Evolutionary conservation across 805 yeast genomes (phyloP).

Genomic region (Blastobotrys chiropterorum): DNA sequence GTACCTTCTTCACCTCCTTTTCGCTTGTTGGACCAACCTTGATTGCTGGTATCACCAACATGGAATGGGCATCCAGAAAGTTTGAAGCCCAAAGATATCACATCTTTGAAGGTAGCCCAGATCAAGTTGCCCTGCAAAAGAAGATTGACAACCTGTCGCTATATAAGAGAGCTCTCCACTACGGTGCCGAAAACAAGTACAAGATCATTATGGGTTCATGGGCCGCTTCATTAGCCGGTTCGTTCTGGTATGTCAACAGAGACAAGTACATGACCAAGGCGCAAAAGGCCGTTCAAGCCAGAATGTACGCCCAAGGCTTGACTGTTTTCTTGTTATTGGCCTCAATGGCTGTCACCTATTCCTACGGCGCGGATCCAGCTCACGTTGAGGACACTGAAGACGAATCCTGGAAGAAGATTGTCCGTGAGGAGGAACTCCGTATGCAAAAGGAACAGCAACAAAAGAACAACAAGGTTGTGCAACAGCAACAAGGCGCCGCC

Average conservation of each 20-base stretch:
- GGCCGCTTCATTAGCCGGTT: slow-evolving; percentile 76
- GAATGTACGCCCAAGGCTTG: slow-evolving; percentile 85
- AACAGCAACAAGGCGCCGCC: slow-evolving; percentile 4
- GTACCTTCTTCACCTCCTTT: slow-evolving; percentile 44
- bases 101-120: slow-evolving; percentile 25
- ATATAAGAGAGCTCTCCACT: slow-evolving; percentile 25
- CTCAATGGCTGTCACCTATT: slow-evolving; percentile 46
- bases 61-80: slow-evolving; percentile 62
- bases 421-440: slow-evolving; percentile 39
- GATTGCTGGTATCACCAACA: slow-evolving; percentile 52
- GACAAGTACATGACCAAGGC: slow-evolving; percentile 70
- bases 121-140: slow-evolving; percentile 15
- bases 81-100: slow-evolving; percentile 62
- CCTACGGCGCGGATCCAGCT: slow-evolving; percentile 34
- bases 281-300: slow-evolving; percentile 80
- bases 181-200: slow-evolving; percentile 52
- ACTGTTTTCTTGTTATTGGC: slow-evolving; percentile 67
- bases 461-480: slow-evolving; percentile 14
- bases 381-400: not conserved
- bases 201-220: slow-evolving; percentile 60
- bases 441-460: slow-evolving; percentile 7
- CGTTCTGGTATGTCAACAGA: slow-evolving; percentile 66
- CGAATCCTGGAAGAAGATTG: slow-evolving; percentile 43
- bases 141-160: slow-evolving; percentile 10
- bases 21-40: slow-evolving; percentile 64